These are phyloP conservation scores for Ascochyta viciae-villosae DNA, from an alignment of 2,329 filamentous ascomycete species.

Conservation along the genomic window DNA sequence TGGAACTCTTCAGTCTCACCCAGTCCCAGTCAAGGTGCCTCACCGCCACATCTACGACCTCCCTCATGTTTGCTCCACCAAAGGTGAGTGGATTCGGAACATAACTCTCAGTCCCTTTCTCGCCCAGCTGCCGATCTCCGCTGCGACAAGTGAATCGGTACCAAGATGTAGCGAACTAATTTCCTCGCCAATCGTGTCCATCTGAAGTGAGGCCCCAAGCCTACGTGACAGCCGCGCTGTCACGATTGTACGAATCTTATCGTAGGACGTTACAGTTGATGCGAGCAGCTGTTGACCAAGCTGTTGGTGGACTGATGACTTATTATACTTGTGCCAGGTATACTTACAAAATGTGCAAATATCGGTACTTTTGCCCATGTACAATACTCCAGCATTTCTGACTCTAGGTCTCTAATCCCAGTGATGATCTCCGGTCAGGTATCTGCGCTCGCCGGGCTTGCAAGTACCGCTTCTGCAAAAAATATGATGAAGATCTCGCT, in stretches of 20 bases:
- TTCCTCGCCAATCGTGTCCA: not conserved
- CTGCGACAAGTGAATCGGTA: constrained; percentile 34
- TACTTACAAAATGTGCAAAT: not conserved
- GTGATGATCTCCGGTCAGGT: constrained; percentile 17
- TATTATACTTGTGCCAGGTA: not conserved
- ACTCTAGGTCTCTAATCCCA: constrained; percentile 14
- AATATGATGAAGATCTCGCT: constrained; percentile 19
- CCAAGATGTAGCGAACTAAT: constrained; percentile 18
- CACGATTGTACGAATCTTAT: not conserved
- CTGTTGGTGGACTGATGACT: not conserved
- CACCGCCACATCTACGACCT: constrained; percentile 5
- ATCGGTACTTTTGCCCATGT: not conserved
- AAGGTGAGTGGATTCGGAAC: constrained; percentile 15
- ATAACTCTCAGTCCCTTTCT: constrained; percentile 16
- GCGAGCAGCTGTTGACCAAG: not conserved
- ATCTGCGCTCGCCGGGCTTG: constrained; percentile 10
- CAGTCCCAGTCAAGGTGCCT: not conserved
- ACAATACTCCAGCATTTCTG: not conserved
- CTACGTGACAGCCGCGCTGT: not conserved
- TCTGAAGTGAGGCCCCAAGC: not conserved
- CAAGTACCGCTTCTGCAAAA: constrained; percentile 15
- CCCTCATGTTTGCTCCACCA: constrained; percentile 9
- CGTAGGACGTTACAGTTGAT: not conserved
- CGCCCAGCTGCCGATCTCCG: constrained; percentile 37
- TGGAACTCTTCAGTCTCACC: not conserved